Conservation (phyloP, 257 asterid genomes). For the Salvia splendens region DNA sequence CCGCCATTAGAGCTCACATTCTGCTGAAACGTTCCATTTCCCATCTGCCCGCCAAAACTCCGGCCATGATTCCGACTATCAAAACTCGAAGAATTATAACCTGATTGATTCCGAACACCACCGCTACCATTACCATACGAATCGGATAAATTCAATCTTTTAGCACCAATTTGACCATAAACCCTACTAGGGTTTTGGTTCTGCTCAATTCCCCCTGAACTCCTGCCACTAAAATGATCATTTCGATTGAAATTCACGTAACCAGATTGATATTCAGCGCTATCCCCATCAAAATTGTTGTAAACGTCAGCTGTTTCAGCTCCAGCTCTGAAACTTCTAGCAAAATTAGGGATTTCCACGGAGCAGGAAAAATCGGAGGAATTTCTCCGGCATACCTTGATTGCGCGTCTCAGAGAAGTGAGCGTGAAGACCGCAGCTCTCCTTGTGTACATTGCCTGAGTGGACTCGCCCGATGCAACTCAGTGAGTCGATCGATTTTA, state of each 20-base stretch:
- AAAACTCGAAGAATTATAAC: slow-evolving; percentile 3
- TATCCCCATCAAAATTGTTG: slow-evolving; percentile 36
- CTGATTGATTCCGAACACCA: slow-evolving; percentile 18
- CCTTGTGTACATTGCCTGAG: slow-evolving; percentile 49
- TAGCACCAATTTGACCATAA: slow-evolving; percentile 36
- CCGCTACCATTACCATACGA: slow-evolving; percentile 21
- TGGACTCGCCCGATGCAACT: slow-evolving; percentile 31
- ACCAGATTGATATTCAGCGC: slow-evolving; percentile 28
- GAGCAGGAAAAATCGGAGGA: slow-evolving; percentile 13
- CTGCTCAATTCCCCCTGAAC: slow-evolving; percentile 26
- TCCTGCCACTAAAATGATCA: slow-evolving; percentile 34
- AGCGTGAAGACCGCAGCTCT: slow-evolving; percentile 42
- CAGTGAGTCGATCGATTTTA: slow-evolving; percentile 19
- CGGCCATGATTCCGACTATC: slow-evolving; percentile 24
- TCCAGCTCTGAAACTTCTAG: slow-evolving; percentile 45
- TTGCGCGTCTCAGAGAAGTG: slow-evolving; percentile 39
- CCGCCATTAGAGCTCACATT: slow-evolving; percentile 28
- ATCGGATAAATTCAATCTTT: slow-evolving; percentile 7
- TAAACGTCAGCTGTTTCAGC: slow-evolving; percentile 48
- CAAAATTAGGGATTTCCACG: slow-evolving; percentile 28
- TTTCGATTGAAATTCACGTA: slow-evolving; percentile 27
- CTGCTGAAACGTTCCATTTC: slow-evolving; percentile 11
- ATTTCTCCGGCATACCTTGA: slow-evolving; percentile 49
- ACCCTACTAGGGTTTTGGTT: slow-evolving; percentile 40
- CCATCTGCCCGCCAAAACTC: slow-evolving; percentile 7